Percentiles rank a stretch among this genome's conserved stretches.
Evolutionary conservation across 2,329 filamentous ascomycete species (phyloP).

Genomic region (Fusarium falciforme): DNA sequence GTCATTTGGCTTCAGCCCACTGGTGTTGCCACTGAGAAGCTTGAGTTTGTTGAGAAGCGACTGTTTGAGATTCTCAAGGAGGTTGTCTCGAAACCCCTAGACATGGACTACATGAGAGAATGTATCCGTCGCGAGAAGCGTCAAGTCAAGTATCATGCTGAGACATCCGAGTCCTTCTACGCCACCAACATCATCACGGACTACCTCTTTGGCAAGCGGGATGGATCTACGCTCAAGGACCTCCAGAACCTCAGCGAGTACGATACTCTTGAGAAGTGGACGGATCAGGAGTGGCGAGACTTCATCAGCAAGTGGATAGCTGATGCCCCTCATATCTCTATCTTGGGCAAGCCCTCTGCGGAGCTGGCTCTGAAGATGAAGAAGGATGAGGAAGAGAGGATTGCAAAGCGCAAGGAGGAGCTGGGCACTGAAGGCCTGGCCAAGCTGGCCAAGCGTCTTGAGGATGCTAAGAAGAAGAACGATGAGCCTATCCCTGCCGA

Average conservation of each 20-base stretch:
- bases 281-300: slow-evolving; percentile 82
- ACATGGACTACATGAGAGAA: slow-evolving; percentile 90
- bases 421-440: slow-evolving; percentile 86
- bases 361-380: slow-evolving; percentile 85
- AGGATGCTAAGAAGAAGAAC: slow-evolving; percentile 88
- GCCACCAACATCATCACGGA: slow-evolving; percentile 89
- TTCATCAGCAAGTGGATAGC: slow-evolving; percentile 88
- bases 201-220: slow-evolving; percentile 87
- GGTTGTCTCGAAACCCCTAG: slow-evolving; percentile 81
- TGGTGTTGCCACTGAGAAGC: slow-evolving; percentile 86
- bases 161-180: slow-evolving; percentile 84
- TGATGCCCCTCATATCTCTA: slow-evolving; percentile 86
- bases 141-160: slow-evolving; percentile 84
- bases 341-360: slow-evolving; percentile 87
- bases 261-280: slow-evolving; percentile 81
- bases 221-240: slow-evolving; percentile 79
- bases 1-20: slow-evolving; percentile 89
- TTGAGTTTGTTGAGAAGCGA: slow-evolving; percentile 85
- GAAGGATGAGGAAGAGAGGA: slow-evolving; percentile 79
- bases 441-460: slow-evolving; percentile 78
- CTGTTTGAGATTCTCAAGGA: slow-evolving; percentile 87
- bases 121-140: slow-evolving; percentile 85
- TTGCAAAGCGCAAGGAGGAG: slow-evolving; percentile 81
- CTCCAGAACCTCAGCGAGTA: slow-evolving; percentile 68
- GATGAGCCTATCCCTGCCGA: slow-evolving; percentile 85